Evolutionary conservation across 768 basidiomycete genomes (phyloP), one percentile per base, ranked within the genome.

Genomic region (Amanita polypyramis): DNA sequence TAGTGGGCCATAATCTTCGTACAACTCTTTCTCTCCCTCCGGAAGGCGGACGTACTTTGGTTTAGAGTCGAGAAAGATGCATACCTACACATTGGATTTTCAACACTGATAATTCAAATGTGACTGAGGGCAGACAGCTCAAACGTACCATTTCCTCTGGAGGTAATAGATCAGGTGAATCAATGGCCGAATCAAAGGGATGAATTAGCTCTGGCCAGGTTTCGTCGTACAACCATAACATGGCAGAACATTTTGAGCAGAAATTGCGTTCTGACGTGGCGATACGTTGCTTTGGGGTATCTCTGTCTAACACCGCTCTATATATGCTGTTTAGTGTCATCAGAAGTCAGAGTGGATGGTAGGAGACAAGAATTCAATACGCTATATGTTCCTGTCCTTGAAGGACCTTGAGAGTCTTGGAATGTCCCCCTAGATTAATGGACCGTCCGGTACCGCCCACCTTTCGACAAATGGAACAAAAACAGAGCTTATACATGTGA

Each of bases 381-480:
- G 73, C 74, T 43, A 82, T 61, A 49, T 75, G 56, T 49, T 76
- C 76, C 44, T 75, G 67, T 0, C 80, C 81, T 43, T 73, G 67
- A 19, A 34, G n/a, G 35, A 83, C 57, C 34, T 73, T 62, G 41
- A 84, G 62, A 0, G 76, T 76, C 0, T 75, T 58, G 11, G 65
- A 65, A 39, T 73, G 62, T 1, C 72, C 82, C 19, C 79, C 76
- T n/a, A 84, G 72, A 52, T 83, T 83, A 58, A 83, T 71, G 2
- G 79, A 76, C 0, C 82, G 81, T 10, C 80, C 79, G 0, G 64
- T 64, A 11, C 82, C 82, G 33, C 80, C 80, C 8, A 81, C 78
- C 59, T 84, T 84, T 49, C 82, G 75, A 56, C 82, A 84, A 52
- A 84, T 82, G 29, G 79, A 82, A 57, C 82, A 84, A 4, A 76